Percentiles rank a stretch among this genome's conserved stretches.
These are phyloP conservation scores for Ogataea paraovalis DNA, from an alignment of 805 yeast species.

Conservation along the genomic window DNA sequence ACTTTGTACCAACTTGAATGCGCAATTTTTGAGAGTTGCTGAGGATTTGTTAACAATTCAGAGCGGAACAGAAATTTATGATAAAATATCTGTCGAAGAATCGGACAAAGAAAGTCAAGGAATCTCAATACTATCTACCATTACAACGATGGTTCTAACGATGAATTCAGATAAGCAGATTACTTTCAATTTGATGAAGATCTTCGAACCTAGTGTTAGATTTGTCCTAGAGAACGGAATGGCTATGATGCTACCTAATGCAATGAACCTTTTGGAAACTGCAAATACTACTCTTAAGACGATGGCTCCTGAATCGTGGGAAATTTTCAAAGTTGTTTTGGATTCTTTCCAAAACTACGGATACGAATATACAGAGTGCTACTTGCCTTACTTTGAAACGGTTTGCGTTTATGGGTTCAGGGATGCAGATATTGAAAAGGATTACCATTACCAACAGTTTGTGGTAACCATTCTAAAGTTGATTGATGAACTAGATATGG, in stretches of 20 bases:
- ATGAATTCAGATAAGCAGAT: conserved; percentile 73
- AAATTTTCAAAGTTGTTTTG: conserved; percentile 37
- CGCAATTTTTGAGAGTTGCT: conserved; percentile 70
- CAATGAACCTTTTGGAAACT: conserved; percentile 66
- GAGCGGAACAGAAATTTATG: conserved; percentile 32
- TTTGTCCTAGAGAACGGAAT: conserved; percentile 62
- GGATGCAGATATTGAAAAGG: conserved; percentile 13
- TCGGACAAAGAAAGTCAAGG: conserved; percentile 81
- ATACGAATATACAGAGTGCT: conserved; percentile 44
- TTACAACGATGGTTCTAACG: conserved; percentile 75
- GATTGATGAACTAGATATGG: conserved; percentile 16
- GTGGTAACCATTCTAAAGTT: conserved; percentile 20
- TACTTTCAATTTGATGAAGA: conserved; percentile 59
- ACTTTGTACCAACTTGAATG: conserved; percentile 54
- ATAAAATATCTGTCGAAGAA: conserved; percentile 27
- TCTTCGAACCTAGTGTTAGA: conserved; percentile 64
- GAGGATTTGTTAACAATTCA: conserved; percentile 50
- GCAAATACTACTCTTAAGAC: conserved; percentile 56
- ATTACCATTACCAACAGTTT: conserved; percentile 18
- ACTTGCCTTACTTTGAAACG: conserved; percentile 46
- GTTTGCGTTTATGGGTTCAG: conserved; percentile 44
- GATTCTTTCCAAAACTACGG: conserved; percentile 51
- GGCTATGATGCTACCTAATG: conserved; percentile 72
- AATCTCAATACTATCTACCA: conserved; percentile 72
- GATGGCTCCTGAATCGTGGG: conserved; percentile 44